Evolutionary conservation across 495 filamentous ascomycete species (phyloP).

Genomic region (Neurospora tetrasperma): DNA sequence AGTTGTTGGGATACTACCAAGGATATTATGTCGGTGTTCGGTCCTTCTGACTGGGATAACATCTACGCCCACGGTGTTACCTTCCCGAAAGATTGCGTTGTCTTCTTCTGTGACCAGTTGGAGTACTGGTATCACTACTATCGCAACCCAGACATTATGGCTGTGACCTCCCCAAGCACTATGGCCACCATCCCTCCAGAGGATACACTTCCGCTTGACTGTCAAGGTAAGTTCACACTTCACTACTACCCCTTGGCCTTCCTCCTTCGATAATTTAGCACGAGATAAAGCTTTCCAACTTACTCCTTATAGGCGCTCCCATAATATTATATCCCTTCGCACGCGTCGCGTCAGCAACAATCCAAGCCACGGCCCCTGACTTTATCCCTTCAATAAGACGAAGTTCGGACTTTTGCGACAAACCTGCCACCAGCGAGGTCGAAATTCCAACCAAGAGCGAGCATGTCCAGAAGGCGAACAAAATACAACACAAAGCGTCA

Average conservation of each 20-base stretch:
- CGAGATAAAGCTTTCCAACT: neutral
- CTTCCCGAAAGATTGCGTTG: neutral
- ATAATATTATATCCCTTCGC: neutral
- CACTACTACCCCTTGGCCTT: neutral
- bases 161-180: neutral
- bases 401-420: neutral
- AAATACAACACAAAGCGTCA: neutral
- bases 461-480: neutral
- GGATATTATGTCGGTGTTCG: constrained; percentile 19
- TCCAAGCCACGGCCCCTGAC: neutral
- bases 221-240: neutral
- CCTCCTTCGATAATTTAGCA: neutral
- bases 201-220: neutral
- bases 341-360: neutral
- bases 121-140: constrained; percentile 6
- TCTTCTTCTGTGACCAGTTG: constrained; percentile 1
- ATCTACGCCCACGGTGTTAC: neutral
- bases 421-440: neutral
- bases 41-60: neutral
- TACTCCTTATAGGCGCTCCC: neutral
- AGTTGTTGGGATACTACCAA: constrained; percentile 9
- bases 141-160: neutral
- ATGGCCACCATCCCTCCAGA: neutral
- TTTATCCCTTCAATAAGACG: neutral
- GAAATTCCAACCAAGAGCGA: neutral